Base-by-base conservation (phyloP, 305 asterid genomes). In the Caryopteris hybrid region DNA sequence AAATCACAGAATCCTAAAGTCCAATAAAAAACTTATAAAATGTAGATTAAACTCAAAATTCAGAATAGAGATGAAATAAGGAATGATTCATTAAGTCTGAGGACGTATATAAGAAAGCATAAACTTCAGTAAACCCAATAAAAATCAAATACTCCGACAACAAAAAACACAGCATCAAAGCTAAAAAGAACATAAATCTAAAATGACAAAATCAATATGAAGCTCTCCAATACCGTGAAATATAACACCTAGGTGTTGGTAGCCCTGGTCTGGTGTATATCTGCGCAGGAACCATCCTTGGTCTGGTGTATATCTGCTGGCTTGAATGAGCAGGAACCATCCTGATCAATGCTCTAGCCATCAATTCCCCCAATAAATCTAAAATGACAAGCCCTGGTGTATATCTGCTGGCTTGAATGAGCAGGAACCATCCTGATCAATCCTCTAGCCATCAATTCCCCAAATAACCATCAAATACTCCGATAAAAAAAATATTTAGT, bases 281-380 rank as follows among this genome's bases (percentile, higher is more conserved):
- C n/a, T n/a, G n/a, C n/a, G n/a, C n/a, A n/a, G n/a, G n/a, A n/a
- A n/a, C n/a, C n/a, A n/a, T n/a, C n/a, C n/a, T n/a, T n/a, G n/a
- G n/a, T n/a, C 88, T 73, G 60, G 88, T 83, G 80, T 83, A 80
- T n/a, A 83, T 83, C 80, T 83, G 84, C 81, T 83, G 85, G 80
- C 88, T 83, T 6, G 88, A 66, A 46, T 80, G 88, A 21, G 75
- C 77, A 0, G 88, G 80, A 3, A 83, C 85, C 88, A 83, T 76
- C 67, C 88, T 70, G 78, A 80, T 78, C 68, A 65, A 78, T 17
- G 86, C 82, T 75, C 77, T 68, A 0, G 86, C 85, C 88, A 83
- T n/a, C n/a, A n/a, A n/a, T n/a, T n/a, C n/a, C n/a, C n/a, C n/a
- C n/a, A n/a, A n/a, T n/a, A n/a, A n/a, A n/a, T n/a, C n/a, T n/a